phyloP scores from a whole-genome alignment of 345 rosid species.

The Cardamine chenopodiifolia region DNA sequence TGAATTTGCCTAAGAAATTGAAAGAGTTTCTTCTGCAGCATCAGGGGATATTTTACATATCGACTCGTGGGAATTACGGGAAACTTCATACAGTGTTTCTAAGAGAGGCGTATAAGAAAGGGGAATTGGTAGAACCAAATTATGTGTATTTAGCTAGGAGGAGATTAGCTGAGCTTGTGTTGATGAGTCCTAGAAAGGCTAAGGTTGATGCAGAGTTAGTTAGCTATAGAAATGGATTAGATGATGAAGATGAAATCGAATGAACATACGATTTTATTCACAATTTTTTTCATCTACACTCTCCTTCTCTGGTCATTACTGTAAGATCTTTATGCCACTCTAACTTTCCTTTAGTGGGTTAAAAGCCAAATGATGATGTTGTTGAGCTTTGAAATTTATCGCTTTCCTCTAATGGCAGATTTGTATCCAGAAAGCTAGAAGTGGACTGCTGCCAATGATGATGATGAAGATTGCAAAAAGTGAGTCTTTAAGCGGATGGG shows the following conservation, averaged over 20 bases:
- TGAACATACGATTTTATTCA: neutral
- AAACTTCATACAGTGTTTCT: constrained; percentile 93
- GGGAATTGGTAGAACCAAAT: constrained; percentile 80
- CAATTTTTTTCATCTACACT: neutral
- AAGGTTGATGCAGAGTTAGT: constrained; percentile 69
- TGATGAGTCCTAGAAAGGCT: constrained; percentile 74
- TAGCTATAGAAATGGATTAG: constrained; percentile 50
- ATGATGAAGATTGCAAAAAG: neutral
- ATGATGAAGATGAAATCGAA: constrained; percentile 52
- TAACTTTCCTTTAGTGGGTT: constrained; percentile 3
- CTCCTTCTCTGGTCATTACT: neutral
- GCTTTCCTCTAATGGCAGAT: neutral
- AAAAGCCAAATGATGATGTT: constrained; percentile 1
- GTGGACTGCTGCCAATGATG: constrained; percentile 1
- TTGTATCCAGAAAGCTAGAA: constrained; percentile 4
- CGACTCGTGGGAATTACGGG: constrained; percentile 92
- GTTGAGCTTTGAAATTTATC: constrained; percentile 17
- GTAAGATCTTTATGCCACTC: neutral
- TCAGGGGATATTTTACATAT: constrained; percentile 91
- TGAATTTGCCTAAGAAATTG: constrained; percentile 81
- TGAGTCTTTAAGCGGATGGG: neutral
- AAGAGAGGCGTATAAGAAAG: constrained; percentile 80
- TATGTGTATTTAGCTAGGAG: constrained; percentile 81
- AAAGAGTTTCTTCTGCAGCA: constrained; percentile 88
- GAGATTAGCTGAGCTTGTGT: constrained; percentile 74